phyloP scores from a whole-genome alignment of 2,329 filamentous ascomycete species.

The Fusarium tricinctum region DNA sequence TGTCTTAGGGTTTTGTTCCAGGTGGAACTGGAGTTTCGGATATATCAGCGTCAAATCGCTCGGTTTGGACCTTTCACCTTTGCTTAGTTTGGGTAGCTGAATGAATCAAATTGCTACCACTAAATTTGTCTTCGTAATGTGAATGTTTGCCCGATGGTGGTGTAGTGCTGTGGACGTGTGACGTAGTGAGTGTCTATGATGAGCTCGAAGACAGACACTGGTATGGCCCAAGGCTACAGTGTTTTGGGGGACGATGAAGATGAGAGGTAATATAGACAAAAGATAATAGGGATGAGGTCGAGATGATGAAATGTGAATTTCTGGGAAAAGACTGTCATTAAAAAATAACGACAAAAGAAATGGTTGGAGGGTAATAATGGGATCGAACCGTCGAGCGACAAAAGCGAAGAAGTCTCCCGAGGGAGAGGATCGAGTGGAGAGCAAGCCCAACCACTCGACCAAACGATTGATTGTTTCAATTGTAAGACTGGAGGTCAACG shows the following conservation, averaged over 20 bases:
- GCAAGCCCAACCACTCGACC: slow-evolving; percentile 2
- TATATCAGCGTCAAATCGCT: slow-evolving; percentile 30
- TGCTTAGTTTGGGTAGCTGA: slow-evolving; percentile 27
- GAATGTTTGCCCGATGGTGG: background rate
- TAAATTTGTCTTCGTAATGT: background rate
- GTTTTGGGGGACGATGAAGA: too few relatives aligned
- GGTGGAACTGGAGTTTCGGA: slow-evolving; percentile 43
- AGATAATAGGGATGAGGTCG: background rate
- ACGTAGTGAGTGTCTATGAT: background rate
- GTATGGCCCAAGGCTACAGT: too few relatives aligned
- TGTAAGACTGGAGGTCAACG: background rate
- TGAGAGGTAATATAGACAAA: too few relatives aligned
- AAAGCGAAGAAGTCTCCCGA: slow-evolving; percentile 30
- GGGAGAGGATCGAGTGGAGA: background rate
- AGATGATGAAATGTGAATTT: too few relatives aligned
- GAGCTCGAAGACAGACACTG: too few relatives aligned
- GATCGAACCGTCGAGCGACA: slow-evolving; percentile 5
- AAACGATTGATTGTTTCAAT: background rate
- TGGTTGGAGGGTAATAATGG: background rate
- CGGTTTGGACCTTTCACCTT: slow-evolving; percentile 19
- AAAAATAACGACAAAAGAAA: background rate
- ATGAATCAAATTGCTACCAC: slow-evolving; percentile 34
- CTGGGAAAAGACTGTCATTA: too few relatives aligned
- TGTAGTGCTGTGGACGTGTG: background rate
- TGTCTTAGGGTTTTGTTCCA: slow-evolving; percentile 33